A percentile compares a stretch with the other conserved stretches of the same genome.
phyloP scores from a whole-genome alignment of 2,329 filamentous ascomycete species.

The Leptodontidium sp. region DNA sequence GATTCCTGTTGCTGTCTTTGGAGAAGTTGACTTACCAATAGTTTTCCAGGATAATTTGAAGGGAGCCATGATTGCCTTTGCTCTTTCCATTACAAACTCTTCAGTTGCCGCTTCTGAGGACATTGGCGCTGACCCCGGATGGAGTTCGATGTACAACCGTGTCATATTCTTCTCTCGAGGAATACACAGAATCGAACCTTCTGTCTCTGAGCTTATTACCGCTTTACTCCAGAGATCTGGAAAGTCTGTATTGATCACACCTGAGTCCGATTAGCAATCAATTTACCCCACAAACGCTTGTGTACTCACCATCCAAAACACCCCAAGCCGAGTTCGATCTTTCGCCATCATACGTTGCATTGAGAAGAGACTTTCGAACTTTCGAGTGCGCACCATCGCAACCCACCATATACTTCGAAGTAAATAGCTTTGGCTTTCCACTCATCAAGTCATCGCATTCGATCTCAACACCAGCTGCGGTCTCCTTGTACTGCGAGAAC shows the following conservation, averaged over 20 bases:
- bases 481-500: slow-evolving; percentile 51
- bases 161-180: slow-evolving; percentile 67
- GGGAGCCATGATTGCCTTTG: slow-evolving; percentile 66
- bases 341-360: slow-evolving; percentile 65
- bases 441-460: slow-evolving; percentile 62
- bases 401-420: slow-evolving; percentile 71
- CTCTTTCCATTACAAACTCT: slow-evolving; percentile 75
- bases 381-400: slow-evolving; percentile 63
- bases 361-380: slow-evolving; percentile 59
- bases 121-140: slow-evolving; percentile 54
- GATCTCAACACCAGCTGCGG: slow-evolving; percentile 43
- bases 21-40: slow-evolving; percentile 72
- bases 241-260: slow-evolving; percentile 51
- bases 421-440: slow-evolving; percentile 61
- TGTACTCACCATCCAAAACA: slow-evolving; percentile 58
- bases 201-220: slow-evolving; percentile 59
- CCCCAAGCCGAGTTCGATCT: slow-evolving; percentile 65
- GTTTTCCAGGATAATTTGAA: slow-evolving; percentile 69
- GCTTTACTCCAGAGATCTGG: slow-evolving; percentile 68
- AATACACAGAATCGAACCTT: slow-evolving; percentile 68
- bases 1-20: no score
- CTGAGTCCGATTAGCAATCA: slow-evolving; percentile 55
- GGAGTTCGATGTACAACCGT: slow-evolving; percentile 70
- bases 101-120: slow-evolving; percentile 55
- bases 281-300: slow-evolving; percentile 42